phyloP scores from a whole-genome alignment of 345 rosid species.

The Eutrema heterophyllum region DNA sequence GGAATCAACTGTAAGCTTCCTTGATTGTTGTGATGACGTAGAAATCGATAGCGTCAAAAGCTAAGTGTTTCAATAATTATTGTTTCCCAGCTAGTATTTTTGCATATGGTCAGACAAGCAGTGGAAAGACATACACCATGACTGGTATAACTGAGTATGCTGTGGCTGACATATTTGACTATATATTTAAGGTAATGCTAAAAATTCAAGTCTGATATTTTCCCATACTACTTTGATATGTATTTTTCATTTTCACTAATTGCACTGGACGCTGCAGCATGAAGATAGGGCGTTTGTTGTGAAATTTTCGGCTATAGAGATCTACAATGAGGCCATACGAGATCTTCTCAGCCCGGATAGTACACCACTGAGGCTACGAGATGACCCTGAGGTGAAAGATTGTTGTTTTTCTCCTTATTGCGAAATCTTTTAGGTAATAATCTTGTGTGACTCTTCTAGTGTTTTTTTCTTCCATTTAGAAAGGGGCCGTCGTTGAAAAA shows the following conservation, averaged over 20 bases:
- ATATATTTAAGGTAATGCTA: conserved; percentile 55
- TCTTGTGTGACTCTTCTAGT: neutral
- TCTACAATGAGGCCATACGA: conserved; percentile 89
- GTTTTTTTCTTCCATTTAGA: conserved; percentile 45
- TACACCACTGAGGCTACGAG: conserved; percentile 78
- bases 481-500: conserved; percentile 85
- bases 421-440: neutral
- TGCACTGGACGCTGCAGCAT: conserved; percentile 46
- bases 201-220: conserved; percentile 16
- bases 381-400: conserved; percentile 82
- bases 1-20: conserved; percentile 81
- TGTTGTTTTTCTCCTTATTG: neutral
- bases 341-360: conserved; percentile 75
- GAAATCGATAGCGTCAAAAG: neutral
- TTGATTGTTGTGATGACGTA: neutral
- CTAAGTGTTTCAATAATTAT: neutral
- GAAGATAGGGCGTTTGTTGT: conserved; percentile 90
- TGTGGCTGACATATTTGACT: conserved; percentile 86
- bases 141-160: conserved; percentile 84
- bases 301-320: conserved; percentile 95
- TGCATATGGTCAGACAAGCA: conserved; percentile 99
- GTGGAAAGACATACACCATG: conserved; percentile 99
- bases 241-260: conserved; percentile 9
- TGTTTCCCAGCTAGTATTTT: conserved; percentile 73
- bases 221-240: conserved; percentile 5